Evolutionary conservation across 768 basidiomycete species (phyloP).

Genomic region (Dioszegia aurantiaca): DNA sequence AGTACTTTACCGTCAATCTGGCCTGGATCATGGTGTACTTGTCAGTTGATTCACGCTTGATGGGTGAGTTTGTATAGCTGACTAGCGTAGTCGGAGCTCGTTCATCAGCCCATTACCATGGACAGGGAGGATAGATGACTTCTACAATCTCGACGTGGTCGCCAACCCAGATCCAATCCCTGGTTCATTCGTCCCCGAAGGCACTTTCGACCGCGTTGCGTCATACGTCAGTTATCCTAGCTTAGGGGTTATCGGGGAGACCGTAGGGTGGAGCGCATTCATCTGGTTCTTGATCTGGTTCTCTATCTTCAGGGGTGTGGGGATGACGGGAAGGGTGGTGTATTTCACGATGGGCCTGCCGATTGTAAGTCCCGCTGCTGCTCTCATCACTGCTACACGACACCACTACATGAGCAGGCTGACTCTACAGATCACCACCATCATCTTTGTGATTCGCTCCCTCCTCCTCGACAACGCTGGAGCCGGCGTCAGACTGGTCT

Average conservation of each 20-base stretch:
- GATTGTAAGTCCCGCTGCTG: slow-evolving; percentile 11
- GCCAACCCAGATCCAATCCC: slow-evolving; percentile 12
- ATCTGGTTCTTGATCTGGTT: slow-evolving; percentile 23
- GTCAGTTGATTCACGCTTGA: background rate
- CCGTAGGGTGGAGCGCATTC: slow-evolving; percentile 21
- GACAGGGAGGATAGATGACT: slow-evolving; percentile 16
- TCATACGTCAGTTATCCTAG: slow-evolving; percentile 9
- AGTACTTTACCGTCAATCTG: slow-evolving; percentile 23
- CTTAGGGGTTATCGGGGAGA: slow-evolving; percentile 19
- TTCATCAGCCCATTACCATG: slow-evolving; percentile 20
- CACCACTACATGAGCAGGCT: background rate
- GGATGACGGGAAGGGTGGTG: slow-evolving; percentile 21
- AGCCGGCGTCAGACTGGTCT: slow-evolving; percentile 15
- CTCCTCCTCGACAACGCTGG: slow-evolving; percentile 24
- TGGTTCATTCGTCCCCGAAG: background rate
- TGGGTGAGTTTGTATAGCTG: background rate
- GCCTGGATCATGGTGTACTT: slow-evolving; percentile 26
- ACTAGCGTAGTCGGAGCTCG: background rate
- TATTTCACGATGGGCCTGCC: slow-evolving; percentile 30
- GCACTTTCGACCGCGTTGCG: background rate
- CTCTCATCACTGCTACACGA: too few species aligned
- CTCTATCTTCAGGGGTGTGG: slow-evolving; percentile 24
- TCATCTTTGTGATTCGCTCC: slow-evolving; percentile 20
- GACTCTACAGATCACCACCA: slow-evolving; percentile 8
- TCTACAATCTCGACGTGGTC: slow-evolving; percentile 19